Base-by-base conservation (phyloP, 176 grass and related monocot species). In the Triticum urartu region DNA sequence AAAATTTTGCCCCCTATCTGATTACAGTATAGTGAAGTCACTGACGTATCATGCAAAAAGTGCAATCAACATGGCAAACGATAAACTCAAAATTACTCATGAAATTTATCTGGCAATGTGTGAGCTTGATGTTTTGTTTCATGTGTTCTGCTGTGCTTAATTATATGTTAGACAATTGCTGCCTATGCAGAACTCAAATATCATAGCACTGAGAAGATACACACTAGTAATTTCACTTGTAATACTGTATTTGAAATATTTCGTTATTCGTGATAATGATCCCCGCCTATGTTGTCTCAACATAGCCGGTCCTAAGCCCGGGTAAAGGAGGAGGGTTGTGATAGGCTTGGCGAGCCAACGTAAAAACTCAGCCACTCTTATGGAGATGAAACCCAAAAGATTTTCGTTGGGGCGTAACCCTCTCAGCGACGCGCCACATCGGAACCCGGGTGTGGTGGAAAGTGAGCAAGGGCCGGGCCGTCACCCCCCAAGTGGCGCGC, bases 71-170 rank as follows among this genome's bases (percentile, higher is more conserved):
- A 38, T 3, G 11, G 38, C n/a, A 42, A 64, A 45, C 28, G n/a
- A 73, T 63, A 63, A 61, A 30, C 26, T 43, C 5, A 74, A 73
- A 64, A 9, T 64, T 64, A 75, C 82, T 64, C 34, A 9, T 72
- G 61, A 74, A 72, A 84, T 54, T 81, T 68, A 66, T 47, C 15
- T 78, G 56, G 71, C 17, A 81, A 66, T 25, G 5, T 61, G 50
- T n/a, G 72, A 62, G 40, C 8, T 73, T 38, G 6, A 83, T 60
- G 5, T 40, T 52, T 84, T 12, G 6, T 75, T 38, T 22, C 2
- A 56, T 59, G 0, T 56, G 24, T 60, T 4, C 7, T 54, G 0
- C 35, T 74, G 42, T 85, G 52, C 42, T 2, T 64, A 72, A 24
- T 71, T 72, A 56, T 39, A 28, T 42, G 22, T 54, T 68, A 8